Conservation (phyloP, 2,329 filamentous ascomycete species). For the Didymella pomorum region DNA sequence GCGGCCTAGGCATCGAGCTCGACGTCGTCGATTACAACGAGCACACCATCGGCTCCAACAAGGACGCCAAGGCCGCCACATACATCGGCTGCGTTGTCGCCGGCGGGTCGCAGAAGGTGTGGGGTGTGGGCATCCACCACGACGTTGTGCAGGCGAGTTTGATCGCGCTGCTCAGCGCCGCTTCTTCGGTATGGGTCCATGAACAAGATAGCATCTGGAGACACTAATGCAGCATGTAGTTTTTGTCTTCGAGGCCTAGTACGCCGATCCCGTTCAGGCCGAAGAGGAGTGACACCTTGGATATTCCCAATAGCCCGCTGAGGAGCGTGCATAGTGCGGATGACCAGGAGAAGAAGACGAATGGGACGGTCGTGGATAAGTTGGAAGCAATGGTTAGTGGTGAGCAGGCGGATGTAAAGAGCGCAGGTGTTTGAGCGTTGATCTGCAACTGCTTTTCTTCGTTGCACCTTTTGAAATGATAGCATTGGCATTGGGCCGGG, state of each 20-base stretch:
- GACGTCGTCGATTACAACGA: constrained; percentile 97
- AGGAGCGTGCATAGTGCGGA: constrained; percentile 9
- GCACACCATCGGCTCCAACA: constrained; percentile 84
- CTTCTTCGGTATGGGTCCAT: constrained; percentile 74
- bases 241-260: constrained; percentile 72
- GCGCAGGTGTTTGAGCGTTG: constrained; percentile 24
- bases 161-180: constrained; percentile 83
- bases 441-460: too few species aligned
- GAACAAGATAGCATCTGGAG: constrained; percentile 3
- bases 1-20: constrained; percentile 79
- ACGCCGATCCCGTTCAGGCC: constrained; percentile 72
- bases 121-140: constrained; percentile 91
- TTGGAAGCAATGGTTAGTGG: constrained; percentile 26
- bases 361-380: constrained; percentile 36
- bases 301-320: constrained; percentile 42
- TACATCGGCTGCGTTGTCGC: constrained; percentile 87
- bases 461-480: too few species aligned
- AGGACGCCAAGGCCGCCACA: constrained; percentile 88
- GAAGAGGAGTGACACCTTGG: constrained; percentile 60
- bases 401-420: constrained; percentile 29
- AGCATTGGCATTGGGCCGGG: not conserved
- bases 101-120: constrained; percentile 75
- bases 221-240: constrained; percentile 58
- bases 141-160: constrained; percentile 91
- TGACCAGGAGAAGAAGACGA: constrained; percentile 4